Evolutionary conservation across 805 yeast genomes (phyloP), one percentile per base, ranked within the genome.

Genomic region (Saccharomycopsis javanensis): DNA sequence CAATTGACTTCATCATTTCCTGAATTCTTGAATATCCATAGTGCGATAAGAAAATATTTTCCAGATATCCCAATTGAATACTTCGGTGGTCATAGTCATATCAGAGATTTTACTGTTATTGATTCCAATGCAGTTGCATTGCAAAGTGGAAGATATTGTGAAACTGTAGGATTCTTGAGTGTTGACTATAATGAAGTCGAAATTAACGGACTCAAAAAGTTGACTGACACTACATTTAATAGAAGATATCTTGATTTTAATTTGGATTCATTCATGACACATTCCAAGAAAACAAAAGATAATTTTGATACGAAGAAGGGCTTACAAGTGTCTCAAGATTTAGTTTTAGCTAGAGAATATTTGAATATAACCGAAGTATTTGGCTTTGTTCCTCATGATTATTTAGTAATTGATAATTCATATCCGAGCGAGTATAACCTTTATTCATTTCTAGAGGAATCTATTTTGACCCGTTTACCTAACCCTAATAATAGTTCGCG

Each of bases 61-160:
- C 92, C 95, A 5, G 67, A 75, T 31, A 75, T 78, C 0, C 73
- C 82, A 0, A 86, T 92, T 55, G 96, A 89, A 67, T 88, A 86
- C 64, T 85, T 92, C 69, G 98, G 97, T 1, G 98, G 97, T 1
- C 98, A 92, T 70, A 83, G 95, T 30, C 98, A 92, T 67, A 82
- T 92, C 15, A 75, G 98, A 60, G 98, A 92, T 69, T 92, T 85
- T 68, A 77, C 80, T 6, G 72, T 80, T 3, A 74, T 83, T 54
- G 98, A 92, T 65, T 71, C 74, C 1, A 72, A 71, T 53, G 78
- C 91, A 25, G 81, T 87, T 0, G 97, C 85, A 0, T 69, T 92
- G n/a, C 96, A 92, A 71, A 87, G 96, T 67, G 98, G 98, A 0
- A 75, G 97, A 53, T 92, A 87, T 67, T 81, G 96, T 66, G 98